Base-by-base conservation (phyloP, 1,139 yeast genomes). In the Magnusiomyces sp. region DNA sequence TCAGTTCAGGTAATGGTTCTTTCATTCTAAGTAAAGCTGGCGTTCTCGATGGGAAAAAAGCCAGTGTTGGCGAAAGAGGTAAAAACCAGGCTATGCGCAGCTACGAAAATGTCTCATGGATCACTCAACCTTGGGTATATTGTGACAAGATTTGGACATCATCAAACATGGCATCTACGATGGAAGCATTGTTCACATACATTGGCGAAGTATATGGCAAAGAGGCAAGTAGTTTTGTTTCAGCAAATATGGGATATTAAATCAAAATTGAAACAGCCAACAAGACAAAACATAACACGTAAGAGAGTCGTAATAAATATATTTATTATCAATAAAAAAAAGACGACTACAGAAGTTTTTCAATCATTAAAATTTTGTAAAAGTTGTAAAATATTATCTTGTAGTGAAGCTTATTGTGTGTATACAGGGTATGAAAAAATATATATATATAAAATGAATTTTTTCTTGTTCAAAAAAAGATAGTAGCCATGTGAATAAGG, bases 91-190 rank as follows among this genome's bases (percentile, higher is more conserved):
- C 36, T 29, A 29, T 36, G 13, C 45, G 40, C 10, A 20, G 23
- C n/a, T 43, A 11, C 32, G 46, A 43, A 17, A 44, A 32, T 37
- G 48, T 50, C 16, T 10, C 23, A 2, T 47, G 50, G 50, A 48
- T 43, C 10, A 5, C 16, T 11, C 7, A 29, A 7, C 17, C 48
- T 13, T 50, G 48, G 50, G 39, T 33, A 11, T 20, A 20, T 14
- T 46, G 43, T 33, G 14, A 5, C n/a, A 47, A 47, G 11, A 16
- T 47, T 13, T 50, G 48, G 48, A 50, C 53, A 5, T 50, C 53
- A 1, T 23, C 34, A 17, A 31, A 33, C 14, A 5, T 40, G 17
- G 13, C 17, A 16, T 46, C 46, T 6, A 23, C 53, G 7, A 47
- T 29, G 40, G 40, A 37, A n/a, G 48, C 47, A 5, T 31, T 50